phyloP scores from a whole-genome alignment of 2,329 filamentous ascomycete species.

The Fonsecaea nubica region DNA sequence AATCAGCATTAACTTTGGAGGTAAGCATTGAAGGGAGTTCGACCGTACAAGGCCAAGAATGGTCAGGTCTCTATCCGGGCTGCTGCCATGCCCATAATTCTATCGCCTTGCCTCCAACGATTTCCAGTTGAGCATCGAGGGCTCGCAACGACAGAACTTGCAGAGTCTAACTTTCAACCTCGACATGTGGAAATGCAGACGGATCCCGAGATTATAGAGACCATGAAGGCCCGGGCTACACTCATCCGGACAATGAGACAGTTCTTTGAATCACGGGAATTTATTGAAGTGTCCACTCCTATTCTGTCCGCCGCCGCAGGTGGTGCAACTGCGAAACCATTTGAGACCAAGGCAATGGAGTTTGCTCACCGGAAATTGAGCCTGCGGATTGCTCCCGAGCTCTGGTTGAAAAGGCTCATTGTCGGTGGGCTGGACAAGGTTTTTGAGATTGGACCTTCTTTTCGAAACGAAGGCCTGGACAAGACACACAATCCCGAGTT shows the following conservation, averaged over 20 bases:
- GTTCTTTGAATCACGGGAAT: slow-evolving; percentile 73
- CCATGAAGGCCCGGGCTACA: slow-evolving; percentile 73
- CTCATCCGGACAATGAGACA: slow-evolving; percentile 76
- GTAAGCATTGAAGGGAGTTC: slow-evolving; percentile 70
- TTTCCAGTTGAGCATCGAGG: slow-evolving; percentile 63
- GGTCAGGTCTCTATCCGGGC: slow-evolving; percentile 79
- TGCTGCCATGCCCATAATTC: slow-evolving; percentile 69
- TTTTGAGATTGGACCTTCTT: slow-evolving; percentile 91
- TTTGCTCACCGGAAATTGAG: slow-evolving; percentile 74
- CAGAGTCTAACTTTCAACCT: slow-evolving; percentile 56
- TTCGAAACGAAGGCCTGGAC: slow-evolving; percentile 90
- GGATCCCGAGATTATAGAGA: slow-evolving; percentile 70
- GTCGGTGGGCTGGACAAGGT: slow-evolving; percentile 86
- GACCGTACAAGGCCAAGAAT: slow-evolving; percentile 69
- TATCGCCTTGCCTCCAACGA: slow-evolving; percentile 80
- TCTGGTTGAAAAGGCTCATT: slow-evolving; percentile 92
- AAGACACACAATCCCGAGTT: slow-evolving; percentile 96
- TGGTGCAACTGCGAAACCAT: slow-evolving; percentile 87
- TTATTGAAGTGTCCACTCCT: slow-evolving; percentile 89
- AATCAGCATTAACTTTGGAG: slow-evolving; percentile 13
- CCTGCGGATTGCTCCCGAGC: slow-evolving; percentile 87
- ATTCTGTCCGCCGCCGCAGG: slow-evolving; percentile 81
- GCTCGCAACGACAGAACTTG: slow-evolving; percentile 50
- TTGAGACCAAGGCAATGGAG: slow-evolving; percentile 79
- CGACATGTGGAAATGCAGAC: slow-evolving; percentile 88